Evolutionary conservation across 306 rosid species (phyloP), one percentile per base, ranked within the genome.

Genomic region (Argentina anserina): DNA sequence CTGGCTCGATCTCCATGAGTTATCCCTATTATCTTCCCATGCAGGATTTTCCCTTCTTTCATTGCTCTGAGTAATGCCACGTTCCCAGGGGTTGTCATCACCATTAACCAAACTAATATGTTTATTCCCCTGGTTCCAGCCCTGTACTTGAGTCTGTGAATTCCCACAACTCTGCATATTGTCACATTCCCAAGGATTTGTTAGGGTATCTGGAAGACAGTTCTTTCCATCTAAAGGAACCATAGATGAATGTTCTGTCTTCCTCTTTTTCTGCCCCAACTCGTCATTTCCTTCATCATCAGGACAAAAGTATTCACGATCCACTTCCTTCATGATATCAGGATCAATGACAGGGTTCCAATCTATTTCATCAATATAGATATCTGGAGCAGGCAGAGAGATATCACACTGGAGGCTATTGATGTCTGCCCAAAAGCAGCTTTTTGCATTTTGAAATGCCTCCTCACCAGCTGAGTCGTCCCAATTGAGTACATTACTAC

Each of bases 361-460:
- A 78, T 93, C 94, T 66, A 93, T 77, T 70, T 80, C 77, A 39
- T 87, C 89, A 14, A 86, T 68, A 68, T 87, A 90, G 34, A 81
- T 63, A 75, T 91, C 84, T 0, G 89, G 85, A 84, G 84, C 84
- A 25, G 91, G 92, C 33, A 56, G 76, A 68, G 80, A 46, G 76
- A 72, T 69, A 39, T 86, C 87, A 72, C 82, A 79, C 47, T 65
- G 67, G 23, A 77, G 71, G 71, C 74, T 85, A 69, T 91, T 89
- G 61, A 87, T 76, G 71, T 81, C 83, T 29, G 84, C 84, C 97
- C 96, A 87, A 73, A 80, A 93, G 47, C 65, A 78, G 26, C 46
- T 84, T 76, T 93, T 90, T 18, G 94, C 97, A 74, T 78, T 87
- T 61, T 82, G 90, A 81, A 89, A 91, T 75, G 91, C 92, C 62